These are phyloP conservation scores for Torulaspora indica DNA, from an alignment of 805 yeast genomes.

Conservation along the genomic window DNA sequence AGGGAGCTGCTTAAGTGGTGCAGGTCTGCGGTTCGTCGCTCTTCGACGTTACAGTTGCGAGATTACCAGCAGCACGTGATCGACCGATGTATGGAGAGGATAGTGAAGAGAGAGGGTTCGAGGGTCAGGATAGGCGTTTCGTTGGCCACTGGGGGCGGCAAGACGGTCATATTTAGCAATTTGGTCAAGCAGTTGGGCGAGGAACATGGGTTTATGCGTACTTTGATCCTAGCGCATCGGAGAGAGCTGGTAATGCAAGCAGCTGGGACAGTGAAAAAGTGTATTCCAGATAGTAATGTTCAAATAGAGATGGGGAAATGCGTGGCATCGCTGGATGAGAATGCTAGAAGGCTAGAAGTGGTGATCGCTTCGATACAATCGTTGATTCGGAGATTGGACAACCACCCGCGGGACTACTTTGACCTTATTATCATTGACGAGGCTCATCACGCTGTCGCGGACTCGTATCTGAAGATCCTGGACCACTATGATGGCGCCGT, in stretches of 20 bases:
- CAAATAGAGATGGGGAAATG: constrained; percentile 65
- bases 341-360: constrained; percentile 46
- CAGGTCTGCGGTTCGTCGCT: constrained; percentile 1
- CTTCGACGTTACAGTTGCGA: constrained; percentile 31
- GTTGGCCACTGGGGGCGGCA: constrained; percentile 93
- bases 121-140: constrained; percentile 66
- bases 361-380: constrained; percentile 76
- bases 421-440: constrained; percentile 81
- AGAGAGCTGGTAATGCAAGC: constrained; percentile 77
- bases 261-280: constrained; percentile 41
- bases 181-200: constrained; percentile 41
- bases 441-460: constrained; percentile 86
- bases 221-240: constrained; percentile 71
- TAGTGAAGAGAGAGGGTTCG: constrained; percentile 37
- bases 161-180: constrained; percentile 71
- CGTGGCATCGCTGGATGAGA: constrained; percentile 35
- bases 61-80: constrained; percentile 73
- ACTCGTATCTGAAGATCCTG: constrained; percentile 55
- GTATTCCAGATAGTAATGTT: constrained; percentile 50
- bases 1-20: neutral
- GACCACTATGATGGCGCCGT: constrained; percentile 46
- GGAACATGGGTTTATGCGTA: constrained; percentile 18
- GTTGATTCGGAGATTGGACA: constrained; percentile 44
- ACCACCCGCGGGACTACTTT: constrained; percentile 49
- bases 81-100: constrained; percentile 45